Conservation (phyloP, 2,329 filamentous ascomycete genomes). For the Trichoderma sp. region DNA sequence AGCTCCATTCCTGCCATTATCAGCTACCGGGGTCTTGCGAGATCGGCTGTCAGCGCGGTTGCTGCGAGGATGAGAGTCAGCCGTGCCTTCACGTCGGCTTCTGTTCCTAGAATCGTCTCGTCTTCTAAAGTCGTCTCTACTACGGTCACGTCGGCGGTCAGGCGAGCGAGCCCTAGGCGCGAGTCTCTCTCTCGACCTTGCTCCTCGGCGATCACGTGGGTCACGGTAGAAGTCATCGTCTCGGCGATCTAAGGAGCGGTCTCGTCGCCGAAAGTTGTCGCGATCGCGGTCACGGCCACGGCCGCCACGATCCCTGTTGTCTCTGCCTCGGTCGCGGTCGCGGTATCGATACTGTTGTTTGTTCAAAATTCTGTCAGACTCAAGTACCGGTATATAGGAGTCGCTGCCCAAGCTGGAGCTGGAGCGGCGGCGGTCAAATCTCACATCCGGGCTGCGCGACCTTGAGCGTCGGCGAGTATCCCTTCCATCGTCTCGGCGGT, state of each 20-base stretch:
- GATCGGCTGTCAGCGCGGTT: conserved; percentile 62
- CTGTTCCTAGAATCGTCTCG: conserved; percentile 68
- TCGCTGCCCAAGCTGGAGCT: conserved; percentile 20
- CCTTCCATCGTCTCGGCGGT: conserved; percentile 49
- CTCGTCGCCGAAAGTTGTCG: conserved; percentile 62
- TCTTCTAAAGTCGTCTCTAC: conserved; percentile 67
- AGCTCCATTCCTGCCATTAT: conserved; percentile 47
- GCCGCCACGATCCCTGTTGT: conserved; percentile 53
- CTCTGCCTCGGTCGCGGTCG: conserved; percentile 48
- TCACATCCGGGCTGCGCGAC: conserved; percentile 64
- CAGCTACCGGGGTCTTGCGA: conserved; percentile 50
- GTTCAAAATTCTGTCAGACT: conserved; percentile 39
- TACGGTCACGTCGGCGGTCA: conserved; percentile 57
- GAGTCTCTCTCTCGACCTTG: conserved; percentile 61
- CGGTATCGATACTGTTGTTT: conserved; percentile 55
- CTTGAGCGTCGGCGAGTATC: conserved; percentile 55
- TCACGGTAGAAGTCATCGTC: conserved; percentile 65
- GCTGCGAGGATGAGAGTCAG: conserved; percentile 65
- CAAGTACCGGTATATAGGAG: conserved; percentile 15
- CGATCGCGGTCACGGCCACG: conserved; percentile 49
- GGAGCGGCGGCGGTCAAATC: conserved; percentile 27
- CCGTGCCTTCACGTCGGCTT: conserved; percentile 65
- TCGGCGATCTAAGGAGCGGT: conserved; percentile 66
- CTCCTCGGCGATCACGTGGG: conserved; percentile 53
- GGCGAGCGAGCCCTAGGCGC: conserved; percentile 58